These are phyloP conservation scores for Metschnikowia santaceciliae DNA, from an alignment of 805 yeast genomes.

Conservation along the genomic window DNA sequence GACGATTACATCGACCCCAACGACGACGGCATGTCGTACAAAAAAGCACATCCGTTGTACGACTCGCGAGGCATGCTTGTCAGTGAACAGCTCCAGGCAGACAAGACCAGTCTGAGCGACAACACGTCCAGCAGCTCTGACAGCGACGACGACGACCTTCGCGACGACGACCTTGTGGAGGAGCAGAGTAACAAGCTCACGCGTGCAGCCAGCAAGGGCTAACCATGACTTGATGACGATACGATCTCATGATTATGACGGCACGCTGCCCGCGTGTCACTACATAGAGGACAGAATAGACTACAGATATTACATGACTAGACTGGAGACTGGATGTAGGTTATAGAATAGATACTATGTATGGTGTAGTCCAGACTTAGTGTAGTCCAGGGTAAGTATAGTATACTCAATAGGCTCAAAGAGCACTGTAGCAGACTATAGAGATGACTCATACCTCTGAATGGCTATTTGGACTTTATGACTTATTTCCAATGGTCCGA, in stretches of 20 bases:
- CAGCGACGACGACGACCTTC: constrained; percentile 26
- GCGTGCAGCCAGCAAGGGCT: constrained; percentile 39
- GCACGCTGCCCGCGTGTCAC: constrained; percentile 1
- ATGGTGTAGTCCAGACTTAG: no score
- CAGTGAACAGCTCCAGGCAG: constrained; percentile 10
- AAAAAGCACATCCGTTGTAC: constrained; percentile 60
- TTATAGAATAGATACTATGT: no score
- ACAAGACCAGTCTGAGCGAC: constrained; percentile 15
- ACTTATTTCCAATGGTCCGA: no score
- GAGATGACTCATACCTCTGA: no score
- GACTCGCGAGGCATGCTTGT: constrained; percentile 32
- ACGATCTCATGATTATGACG: background rate
- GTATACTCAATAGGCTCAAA: no score
- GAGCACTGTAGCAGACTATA: no score
- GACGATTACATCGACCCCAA: constrained; percentile 78
- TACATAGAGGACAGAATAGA: constrained; percentile 3
- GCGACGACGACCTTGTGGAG: constrained; percentile 21
- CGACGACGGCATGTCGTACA: constrained; percentile 75
- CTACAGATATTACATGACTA: background rate
- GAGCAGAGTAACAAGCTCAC: constrained; percentile 31
- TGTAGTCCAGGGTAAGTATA: no score
- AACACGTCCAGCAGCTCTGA: constrained; percentile 30
- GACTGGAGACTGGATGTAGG: background rate
- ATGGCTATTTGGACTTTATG: no score
- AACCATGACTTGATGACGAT: background rate